phyloP scores from a whole-genome alignment of 352 stramenopile species.

The Pythium aristosporum region DNA sequence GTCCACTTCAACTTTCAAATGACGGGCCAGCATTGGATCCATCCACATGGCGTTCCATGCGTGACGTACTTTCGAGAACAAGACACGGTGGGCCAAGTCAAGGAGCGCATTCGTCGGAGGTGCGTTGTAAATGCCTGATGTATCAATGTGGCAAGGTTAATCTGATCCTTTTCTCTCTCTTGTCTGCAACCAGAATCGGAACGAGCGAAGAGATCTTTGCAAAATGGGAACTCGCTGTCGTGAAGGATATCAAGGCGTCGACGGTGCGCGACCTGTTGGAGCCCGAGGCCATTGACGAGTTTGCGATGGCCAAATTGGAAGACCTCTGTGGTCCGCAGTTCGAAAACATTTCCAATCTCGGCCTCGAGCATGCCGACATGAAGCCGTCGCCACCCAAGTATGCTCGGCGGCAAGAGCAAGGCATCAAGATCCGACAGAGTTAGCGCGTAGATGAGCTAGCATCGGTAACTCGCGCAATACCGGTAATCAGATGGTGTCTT shows the following conservation, averaged over 20 bases:
- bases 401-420: constrained; percentile 66
- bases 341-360: constrained; percentile 51
- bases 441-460: constrained; percentile 18
- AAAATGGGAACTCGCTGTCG: constrained; percentile 69
- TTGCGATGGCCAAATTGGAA: constrained; percentile 60
- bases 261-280: constrained; percentile 55
- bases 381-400: constrained; percentile 35
- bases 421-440: constrained; percentile 83
- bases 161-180: constrained; percentile 18
- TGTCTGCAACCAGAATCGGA: constrained; percentile 42
- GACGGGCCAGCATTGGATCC: constrained; percentile 61
- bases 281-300: constrained; percentile 41
- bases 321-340: constrained; percentile 60
- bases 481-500: too few relatives aligned
- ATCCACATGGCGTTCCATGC: constrained; percentile 68
- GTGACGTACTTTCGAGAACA: constrained; percentile 60
- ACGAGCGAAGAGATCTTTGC: constrained; percentile 65
- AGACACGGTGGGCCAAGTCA: constrained; percentile 68
- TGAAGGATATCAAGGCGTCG: constrained; percentile 78
- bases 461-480: too few relatives aligned
- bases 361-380: constrained; percentile 72
- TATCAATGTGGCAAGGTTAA: background rate
- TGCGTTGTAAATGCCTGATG: constrained; percentile 2
- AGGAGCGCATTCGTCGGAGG: constrained; percentile 58
- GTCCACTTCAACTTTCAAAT: constrained; percentile 76